A percentile compares a stretch with the other conserved stretches of the same genome.
phyloP scores from a whole-genome alignment of 805 yeast species.

The Candida ulmi region DNA sequence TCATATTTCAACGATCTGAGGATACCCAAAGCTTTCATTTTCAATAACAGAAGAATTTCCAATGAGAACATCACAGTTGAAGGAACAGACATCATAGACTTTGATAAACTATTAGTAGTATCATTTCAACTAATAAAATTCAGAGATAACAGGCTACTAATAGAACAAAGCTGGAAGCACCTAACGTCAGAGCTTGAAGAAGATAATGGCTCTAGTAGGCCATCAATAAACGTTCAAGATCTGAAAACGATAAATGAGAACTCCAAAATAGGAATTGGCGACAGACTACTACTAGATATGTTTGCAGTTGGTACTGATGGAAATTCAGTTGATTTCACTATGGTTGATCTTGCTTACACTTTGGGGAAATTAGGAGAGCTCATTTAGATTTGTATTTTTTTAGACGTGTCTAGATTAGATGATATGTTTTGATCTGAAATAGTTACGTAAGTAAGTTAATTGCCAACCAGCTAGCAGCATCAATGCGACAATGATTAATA shows the following conservation, averaged over 20 bases:
- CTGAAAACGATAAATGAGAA: constrained; percentile 27
- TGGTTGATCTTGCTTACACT: constrained; percentile 41
- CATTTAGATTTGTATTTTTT: background rate
- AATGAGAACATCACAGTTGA: constrained; percentile 28
- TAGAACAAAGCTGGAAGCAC: constrained; percentile 38
- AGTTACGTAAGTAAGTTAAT: constrained; percentile 83
- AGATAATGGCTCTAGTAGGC: no score
- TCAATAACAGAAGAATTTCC: constrained; percentile 20
- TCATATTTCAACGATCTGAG: constrained; percentile 25
- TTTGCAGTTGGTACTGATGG: constrained; percentile 37
- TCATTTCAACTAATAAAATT: constrained; percentile 37
- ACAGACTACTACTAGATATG: constrained; percentile 37
- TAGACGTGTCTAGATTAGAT: constrained; percentile 29
- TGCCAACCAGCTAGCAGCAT: constrained; percentile 88
- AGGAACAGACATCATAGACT: constrained; percentile 40
- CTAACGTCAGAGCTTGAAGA: constrained; percentile 19
- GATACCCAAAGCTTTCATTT: constrained; percentile 25
- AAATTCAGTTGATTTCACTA: constrained; percentile 28
- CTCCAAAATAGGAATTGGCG: constrained; percentile 28
- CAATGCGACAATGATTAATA: constrained; percentile 61
- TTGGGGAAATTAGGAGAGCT: constrained; percentile 41
- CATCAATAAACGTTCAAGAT: constrained; percentile 31
- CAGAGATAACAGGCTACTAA: constrained; percentile 29
- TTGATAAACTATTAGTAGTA: constrained; percentile 35
- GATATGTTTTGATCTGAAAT: constrained; percentile 83